Percentiles rank a stretch among this genome's conserved stretches.
Evolutionary conservation across 164 flowering plant species (phyloP).

Genomic region (Magnolia kwangsiensis): DNA sequence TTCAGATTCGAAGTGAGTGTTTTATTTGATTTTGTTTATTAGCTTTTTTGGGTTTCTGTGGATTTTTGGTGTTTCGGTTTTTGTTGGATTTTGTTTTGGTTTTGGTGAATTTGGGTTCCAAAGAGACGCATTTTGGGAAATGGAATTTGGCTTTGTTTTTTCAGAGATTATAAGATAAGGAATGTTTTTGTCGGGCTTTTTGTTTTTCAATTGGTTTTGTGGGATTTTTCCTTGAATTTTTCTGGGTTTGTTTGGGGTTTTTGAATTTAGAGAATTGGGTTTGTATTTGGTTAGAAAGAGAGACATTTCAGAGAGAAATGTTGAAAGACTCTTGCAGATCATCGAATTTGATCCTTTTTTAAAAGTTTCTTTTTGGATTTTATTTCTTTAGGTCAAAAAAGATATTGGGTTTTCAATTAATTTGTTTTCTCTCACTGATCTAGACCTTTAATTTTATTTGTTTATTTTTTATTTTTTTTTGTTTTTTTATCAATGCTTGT

Average conservation of each 20-base stretch:
- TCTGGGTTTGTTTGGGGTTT: too few species aligned
- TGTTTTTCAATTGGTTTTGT: not conserved
- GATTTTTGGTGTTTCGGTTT: not conserved
- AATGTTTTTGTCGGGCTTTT: not conserved
- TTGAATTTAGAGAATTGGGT: too few species aligned
- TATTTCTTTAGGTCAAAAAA: too few species aligned
- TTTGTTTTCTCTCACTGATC: not conserved
- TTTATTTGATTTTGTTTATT: not conserved
- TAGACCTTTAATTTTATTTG: too few species aligned
- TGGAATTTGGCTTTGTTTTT: not conserved
- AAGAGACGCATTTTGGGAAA: not conserved
- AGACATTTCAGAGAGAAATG: too few species aligned
- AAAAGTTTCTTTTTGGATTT: too few species aligned
- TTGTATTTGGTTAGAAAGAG: too few species aligned
- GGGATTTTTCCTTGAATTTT: not conserved
- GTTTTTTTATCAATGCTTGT: not conserved
- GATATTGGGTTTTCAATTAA: too few species aligned
- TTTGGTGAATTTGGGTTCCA: not conserved
- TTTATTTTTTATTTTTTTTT: too few species aligned
- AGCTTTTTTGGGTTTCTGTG: not conserved
- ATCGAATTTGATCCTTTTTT: too few species aligned
- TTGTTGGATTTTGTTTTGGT: not conserved
- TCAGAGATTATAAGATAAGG: not conserved
- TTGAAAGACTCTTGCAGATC: too few species aligned
- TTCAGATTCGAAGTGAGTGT: conserved; percentile 45